Base-by-base conservation (phyloP, 2,329 filamentous ascomycete genomes). In the Phyllosticta citrichinensis region DNA sequence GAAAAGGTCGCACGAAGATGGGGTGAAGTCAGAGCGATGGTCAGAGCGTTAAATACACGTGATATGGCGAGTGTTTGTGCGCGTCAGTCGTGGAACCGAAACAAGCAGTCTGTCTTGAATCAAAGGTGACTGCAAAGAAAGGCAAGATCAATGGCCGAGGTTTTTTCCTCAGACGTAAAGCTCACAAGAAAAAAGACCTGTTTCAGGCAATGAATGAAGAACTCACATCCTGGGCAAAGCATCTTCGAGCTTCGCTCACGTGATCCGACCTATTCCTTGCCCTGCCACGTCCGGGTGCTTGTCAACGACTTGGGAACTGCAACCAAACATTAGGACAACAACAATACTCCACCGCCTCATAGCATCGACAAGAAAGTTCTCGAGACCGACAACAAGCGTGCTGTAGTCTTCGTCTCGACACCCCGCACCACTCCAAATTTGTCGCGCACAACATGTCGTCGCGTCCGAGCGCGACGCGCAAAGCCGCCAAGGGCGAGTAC, bases 401-500 rank as follows among this genome's bases (percentile, higher is more conserved):
- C 22, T 22, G 22, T 22, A 22, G 9, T 33, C 30, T 33, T 33
- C 33, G n/a, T n/a, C 1, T 12, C 33, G 11, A 12, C 14, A 17
- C 9, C 33, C 11, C 11, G 33, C 33, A 17, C 11, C 14, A 17
- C 33, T 40, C 33, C 14, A 47, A 4, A 47, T 3, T n/a, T 47
- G n/a, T n/a, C 14, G 17, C 40, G 6, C 6, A 14, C 40, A 47
- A 19, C 17, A 47, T 47, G 40, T 47, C 40, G 73, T 78, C 77
- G 19, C 70, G 77, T 40, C 74, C 77, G 9, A 66, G 69, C 19
- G 70, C 74, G 3, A 66, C 63, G 17, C 67, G 74, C 68, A 88
- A 92, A 71, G 80, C 86, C 57, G 81, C 83, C 10, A 96, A 91
- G 76, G 90, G 90, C 75, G 92, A 97, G 75, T 97, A 97, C 73